Evolutionary conservation across 148 eudicot species (phyloP).

Genomic region (Agrostemma githago): DNA sequence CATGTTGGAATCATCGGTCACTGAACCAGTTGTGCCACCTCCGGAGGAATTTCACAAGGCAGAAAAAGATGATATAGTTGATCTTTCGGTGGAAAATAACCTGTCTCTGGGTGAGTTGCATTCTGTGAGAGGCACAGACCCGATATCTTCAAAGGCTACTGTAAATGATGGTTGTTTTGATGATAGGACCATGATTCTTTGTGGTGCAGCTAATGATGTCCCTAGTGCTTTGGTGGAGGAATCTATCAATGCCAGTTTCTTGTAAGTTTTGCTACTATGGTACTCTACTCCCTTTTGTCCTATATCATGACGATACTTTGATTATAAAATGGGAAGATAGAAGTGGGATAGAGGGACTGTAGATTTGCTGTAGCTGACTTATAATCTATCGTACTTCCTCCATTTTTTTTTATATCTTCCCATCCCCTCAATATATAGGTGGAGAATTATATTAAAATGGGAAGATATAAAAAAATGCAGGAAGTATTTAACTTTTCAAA

Average conservation of each 20-base stretch:
- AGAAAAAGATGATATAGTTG: slow-evolving; percentile 2
- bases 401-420: too few species aligned
- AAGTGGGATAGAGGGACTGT: background rate
- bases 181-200: slow-evolving; percentile 15
- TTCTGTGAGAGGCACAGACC: slow-evolving; percentile 23
- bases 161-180: slow-evolving; percentile 21
- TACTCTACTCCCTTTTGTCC: background rate
- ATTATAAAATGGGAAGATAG: background rate
- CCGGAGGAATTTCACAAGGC: slow-evolving; percentile 8
- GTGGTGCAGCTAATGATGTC: slow-evolving; percentile 21
- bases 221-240: slow-evolving; percentile 26
- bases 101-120: slow-evolving; percentile 1
- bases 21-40: slow-evolving; percentile 3
- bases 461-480: too few species aligned
- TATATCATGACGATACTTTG: background rate
- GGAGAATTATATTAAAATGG: too few species aligned
- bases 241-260: slow-evolving; percentile 27
- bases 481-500: background rate
- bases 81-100: slow-evolving; percentile 7
- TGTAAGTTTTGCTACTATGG: slow-evolving; percentile 39
- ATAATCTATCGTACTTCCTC: too few species aligned
- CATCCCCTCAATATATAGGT: too few species aligned
- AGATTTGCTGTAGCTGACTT: background rate
- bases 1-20: slow-evolving; percentile 11
- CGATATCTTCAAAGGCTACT: slow-evolving; percentile 27